Evolutionary conservation across 768 basidiomycete species (phyloP), one percentile per base, ranked within the genome.

Genomic region (Clitopilus passeckerianus): DNA sequence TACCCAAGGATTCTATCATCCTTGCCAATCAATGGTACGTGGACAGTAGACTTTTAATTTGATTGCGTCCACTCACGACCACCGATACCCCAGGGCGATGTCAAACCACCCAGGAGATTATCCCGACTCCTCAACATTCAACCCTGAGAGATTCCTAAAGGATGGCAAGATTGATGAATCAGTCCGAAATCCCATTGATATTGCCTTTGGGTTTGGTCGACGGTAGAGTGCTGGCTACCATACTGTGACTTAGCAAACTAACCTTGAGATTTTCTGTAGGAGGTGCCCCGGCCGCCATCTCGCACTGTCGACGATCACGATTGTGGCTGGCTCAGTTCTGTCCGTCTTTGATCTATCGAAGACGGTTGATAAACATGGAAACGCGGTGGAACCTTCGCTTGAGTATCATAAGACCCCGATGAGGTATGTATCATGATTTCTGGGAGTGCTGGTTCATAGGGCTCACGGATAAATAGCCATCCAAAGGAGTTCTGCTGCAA

Each of bases 171-270:
- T 61, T 62, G 20, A 56, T 33, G 6, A 66, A 65, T 5, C 55
- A 43, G n/a, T 63, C 58, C 10, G 68, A 69, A 54, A 66, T 63
- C 1, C 54, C 37, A 16, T 59, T 60, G 10, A 61, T 63, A 33
- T 59, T 61, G 24, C 67, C 67, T 78, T 74, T 59, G 77, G 75
- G 2, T 77, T 72, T 57, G 75, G 77, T 10, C 60, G 74, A 41
- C 64, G 72, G 69, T 73, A 56, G 1, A 60, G 34, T 22, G 2
- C 22, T 12, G 6, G 53, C 3, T 24, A 15, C 10, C 24, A 54
- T 23, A 23, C 18, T 27, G 24, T 54, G 22, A 22, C 30, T 41
- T 33, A 35, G 8, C 15, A 15, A 35, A 7, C 34, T 35, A 7
- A 35, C 34, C 8, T 35, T 15, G 7, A 7, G 5, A 20, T 18